Base-by-base conservation (phyloP, 78 protist species). In the Blattamonas nauphoetae region DNA sequence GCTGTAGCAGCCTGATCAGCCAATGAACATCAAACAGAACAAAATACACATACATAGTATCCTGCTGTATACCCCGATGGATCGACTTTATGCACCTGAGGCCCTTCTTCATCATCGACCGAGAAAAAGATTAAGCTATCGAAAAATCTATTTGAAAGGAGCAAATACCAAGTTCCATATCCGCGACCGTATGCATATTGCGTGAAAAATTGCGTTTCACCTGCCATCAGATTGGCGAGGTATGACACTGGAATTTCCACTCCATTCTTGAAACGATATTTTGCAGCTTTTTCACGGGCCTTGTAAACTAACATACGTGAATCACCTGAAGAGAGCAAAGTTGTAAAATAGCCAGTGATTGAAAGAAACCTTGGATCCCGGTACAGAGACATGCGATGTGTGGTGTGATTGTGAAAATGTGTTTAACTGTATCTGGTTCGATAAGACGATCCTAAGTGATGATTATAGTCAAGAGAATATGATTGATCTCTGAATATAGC, bases 351-450 rank as follows among this genome's bases (percentile, higher is more conserved):
- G 29, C 4, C 29, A 79, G 41, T 79, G 41, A 21, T 32, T 36
- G 41, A 5, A 55, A 55, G 21, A 38, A 21, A 79, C 83, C 83
- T 79, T 79, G 83, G 11, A 79, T 79, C 43, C 83, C 83, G 43
- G 21, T 21, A 36, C 4, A 79, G 21, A 79, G 83, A 21, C 45
- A 4, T 4, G 42, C 83, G 41, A 79, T 79, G 41, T 79, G 83
- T 79, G 6, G 43, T 4, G 83, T 79, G 41, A 79, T 11, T 38
- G 29, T 79, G 41, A 32, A 79, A 36, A 79, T 21, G 21, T 79
- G 83, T 38, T 36, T n/a, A 4, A 79, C 41, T 33, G 83, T 79
- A 79, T 79, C 83, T 33, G 83, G 83, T 32, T 79, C 83, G 41
- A 79, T 36, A 4, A 79, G 41, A 4, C 6, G 4, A 5, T 79